Evolutionary conservation across 768 basidiomycete species (phyloP).

Genomic region (Pisolithus tinctorius): DNA sequence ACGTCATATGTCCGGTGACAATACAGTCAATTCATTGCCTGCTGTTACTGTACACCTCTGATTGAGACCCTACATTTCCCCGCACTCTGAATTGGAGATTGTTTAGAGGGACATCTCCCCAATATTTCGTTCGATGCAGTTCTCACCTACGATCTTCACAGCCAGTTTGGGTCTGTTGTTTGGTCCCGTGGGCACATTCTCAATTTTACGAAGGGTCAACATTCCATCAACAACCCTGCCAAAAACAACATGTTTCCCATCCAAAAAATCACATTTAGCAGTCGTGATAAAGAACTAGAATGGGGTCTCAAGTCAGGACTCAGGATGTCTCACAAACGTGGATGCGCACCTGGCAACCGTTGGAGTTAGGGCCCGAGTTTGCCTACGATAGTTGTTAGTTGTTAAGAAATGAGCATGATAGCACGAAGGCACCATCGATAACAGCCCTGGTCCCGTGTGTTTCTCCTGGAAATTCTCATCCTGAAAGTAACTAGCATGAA

Average conservation of each 20-base stretch:
- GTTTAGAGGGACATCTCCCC: not conserved
- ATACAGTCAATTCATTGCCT: not conserved
- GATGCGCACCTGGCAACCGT: constrained; percentile 73
- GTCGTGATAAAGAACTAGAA: constrained; percentile 93
- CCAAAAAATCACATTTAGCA: constrained; percentile 90
- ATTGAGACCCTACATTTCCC: constrained; percentile 42
- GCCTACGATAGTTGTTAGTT: constrained; percentile 46
- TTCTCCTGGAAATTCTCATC: constrained; percentile 95
- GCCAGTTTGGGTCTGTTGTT: constrained; percentile 87
- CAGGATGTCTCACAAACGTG: not conserved
- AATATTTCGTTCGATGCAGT: not conserved
- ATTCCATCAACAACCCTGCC: constrained; percentile 88
- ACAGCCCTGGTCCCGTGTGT: constrained; percentile 76
- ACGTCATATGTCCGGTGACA: not conserved
- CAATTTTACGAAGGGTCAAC: constrained; percentile 93
- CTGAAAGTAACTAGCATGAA: constrained; percentile 29
- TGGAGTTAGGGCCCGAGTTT: constrained; percentile 91
- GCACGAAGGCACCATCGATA: constrained; percentile 75
- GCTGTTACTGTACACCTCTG: not conserved
- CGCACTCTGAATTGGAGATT: constrained; percentile 37
- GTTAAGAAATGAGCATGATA: not conserved
- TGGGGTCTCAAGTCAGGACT: not conserved
- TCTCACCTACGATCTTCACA: constrained; percentile 79
- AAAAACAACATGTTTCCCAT: constrained; percentile 92
- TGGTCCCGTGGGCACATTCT: constrained; percentile 87